Conservation (phyloP, 164 flowering plant species). For the Paratinospora sagittata region DNA sequence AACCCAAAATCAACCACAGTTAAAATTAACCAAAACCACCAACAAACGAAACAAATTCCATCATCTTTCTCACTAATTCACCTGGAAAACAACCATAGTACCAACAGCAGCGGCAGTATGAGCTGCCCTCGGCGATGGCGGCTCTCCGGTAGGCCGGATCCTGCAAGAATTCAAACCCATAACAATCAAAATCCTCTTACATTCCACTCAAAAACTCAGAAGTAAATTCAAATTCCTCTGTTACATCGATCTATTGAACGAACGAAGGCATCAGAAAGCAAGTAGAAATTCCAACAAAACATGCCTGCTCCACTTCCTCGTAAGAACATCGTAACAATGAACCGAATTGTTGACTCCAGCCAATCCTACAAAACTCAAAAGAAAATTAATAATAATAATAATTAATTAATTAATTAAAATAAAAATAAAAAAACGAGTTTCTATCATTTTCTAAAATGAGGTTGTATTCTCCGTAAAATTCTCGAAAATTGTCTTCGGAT, state of each 20-base stretch:
- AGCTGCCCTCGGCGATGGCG: slow-evolving; percentile 98
- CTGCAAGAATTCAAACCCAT: slow-evolving; percentile 27
- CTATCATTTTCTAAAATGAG: too few relatives aligned
- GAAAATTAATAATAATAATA: too few relatives aligned
- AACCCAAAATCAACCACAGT: slow-evolving; percentile 19
- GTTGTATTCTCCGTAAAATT: too few relatives aligned
- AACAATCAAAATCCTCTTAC: neutral
- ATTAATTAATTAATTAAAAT: too few relatives aligned
- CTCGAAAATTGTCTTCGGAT: too few relatives aligned
- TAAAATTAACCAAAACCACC: slow-evolving; percentile 1
- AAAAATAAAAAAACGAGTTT: too few relatives aligned
- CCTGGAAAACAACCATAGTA: slow-evolving; percentile 99
- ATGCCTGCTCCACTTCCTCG: slow-evolving; percentile 88
- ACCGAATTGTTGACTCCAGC: slow-evolving; percentile 92
- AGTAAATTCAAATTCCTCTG: slow-evolving; percentile 1
- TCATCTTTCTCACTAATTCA: slow-evolving; percentile 15
- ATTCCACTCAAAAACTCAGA: too few relatives aligned
- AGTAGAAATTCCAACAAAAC: neutral
- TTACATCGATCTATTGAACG: too few relatives aligned
- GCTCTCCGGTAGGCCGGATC: slow-evolving; percentile 80
- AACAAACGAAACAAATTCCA: neutral
- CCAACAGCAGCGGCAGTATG: slow-evolving; percentile 97
- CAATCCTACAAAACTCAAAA: too few relatives aligned
- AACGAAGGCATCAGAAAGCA: neutral
- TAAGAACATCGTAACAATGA: slow-evolving; percentile 78